Conservation (phyloP, 129 eudicot species). For the Helianthus annuus region HanXRQr2.0-SUNRISE NC_035441.2:179362335-179362834, state of each 20-base stretch:
- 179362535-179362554: too few species aligned
- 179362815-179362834: slow-evolving; percentile 42
- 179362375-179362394: slow-evolving; percentile 15
- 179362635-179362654: slow-evolving; percentile 19
- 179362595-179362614: neutral
- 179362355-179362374: too few species aligned
- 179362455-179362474: slow-evolving; percentile 34
- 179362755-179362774: slow-evolving; percentile 6
- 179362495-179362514: too few species aligned
- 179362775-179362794: slow-evolving; percentile 25
- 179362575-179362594: slow-evolving; percentile 28
- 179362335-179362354: neutral
- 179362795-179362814: slow-evolving; percentile 43
- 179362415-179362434: slow-evolving; percentile 5
- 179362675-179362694: slow-evolving; percentile 5
- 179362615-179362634: neutral
- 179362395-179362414: slow-evolving; percentile 25
- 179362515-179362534: too few species aligned
- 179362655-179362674: slow-evolving; percentile 34
- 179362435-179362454: slow-evolving; percentile 17
- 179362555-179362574: neutral
- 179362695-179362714: slow-evolving; percentile 28
- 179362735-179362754: slow-evolving; percentile 16
- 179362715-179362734: slow-evolving; percentile 15
- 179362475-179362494: slow-evolving; percentile 31